These are phyloP conservation scores for Claviceps sp. DNA, from an alignment of 2,329 filamentous ascomycete species.

Conservation along the genomic window DNA sequence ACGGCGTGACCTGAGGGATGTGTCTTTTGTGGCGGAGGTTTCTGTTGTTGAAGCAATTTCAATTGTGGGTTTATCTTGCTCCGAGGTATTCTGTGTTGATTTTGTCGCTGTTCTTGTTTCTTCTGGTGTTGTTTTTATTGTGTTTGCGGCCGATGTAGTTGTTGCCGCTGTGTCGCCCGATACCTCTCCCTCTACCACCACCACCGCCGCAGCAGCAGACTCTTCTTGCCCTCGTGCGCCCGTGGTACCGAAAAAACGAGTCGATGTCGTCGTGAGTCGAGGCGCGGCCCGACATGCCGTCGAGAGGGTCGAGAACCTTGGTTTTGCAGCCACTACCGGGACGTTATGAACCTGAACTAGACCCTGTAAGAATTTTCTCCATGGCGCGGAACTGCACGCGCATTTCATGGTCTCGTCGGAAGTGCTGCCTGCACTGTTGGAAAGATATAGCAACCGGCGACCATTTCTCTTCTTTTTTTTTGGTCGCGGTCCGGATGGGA, in stretches of 20 bases:
- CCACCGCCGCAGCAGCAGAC: neutral
- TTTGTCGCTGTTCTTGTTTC: neutral
- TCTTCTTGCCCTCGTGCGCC: neutral
- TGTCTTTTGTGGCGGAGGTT: neutral
- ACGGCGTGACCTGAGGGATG: neutral
- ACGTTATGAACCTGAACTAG: slow-evolving; percentile 27
- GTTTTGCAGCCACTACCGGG: slow-evolving; percentile 8
- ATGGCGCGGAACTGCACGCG: slow-evolving; percentile 30
- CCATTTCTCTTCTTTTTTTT: neutral
- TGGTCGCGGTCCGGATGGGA: neutral
- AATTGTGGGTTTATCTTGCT: neutral
- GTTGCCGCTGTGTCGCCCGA: neutral
- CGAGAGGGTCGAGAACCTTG: neutral
- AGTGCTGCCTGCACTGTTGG: no score
- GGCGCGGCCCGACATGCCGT: neutral
- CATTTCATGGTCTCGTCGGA: slow-evolving; percentile 27
- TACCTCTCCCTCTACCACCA: neutral
- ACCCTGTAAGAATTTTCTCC: slow-evolving; percentile 34
- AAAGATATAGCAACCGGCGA: neutral
- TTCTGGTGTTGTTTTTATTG: neutral
- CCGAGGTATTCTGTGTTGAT: neutral
- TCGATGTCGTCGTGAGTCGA: neutral
- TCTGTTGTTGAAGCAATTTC: no score
- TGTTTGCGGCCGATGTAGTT: neutral
- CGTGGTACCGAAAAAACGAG: neutral